Base-by-base conservation (phyloP, 31 red algal species). In the Asparagopsis taxiformis region DNA sequence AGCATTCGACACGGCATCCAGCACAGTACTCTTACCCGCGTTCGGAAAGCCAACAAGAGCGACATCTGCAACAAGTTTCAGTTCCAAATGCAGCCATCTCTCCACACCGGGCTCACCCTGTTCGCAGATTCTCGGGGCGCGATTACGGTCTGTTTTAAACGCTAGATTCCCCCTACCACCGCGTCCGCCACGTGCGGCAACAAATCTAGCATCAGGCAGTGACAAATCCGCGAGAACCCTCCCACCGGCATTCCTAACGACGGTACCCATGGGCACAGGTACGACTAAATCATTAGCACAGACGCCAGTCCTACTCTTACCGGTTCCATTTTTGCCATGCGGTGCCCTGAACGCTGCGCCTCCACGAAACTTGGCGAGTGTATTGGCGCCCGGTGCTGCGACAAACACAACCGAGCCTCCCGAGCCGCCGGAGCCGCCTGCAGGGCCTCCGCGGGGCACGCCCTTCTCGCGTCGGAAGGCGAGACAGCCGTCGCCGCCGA, bases 41-140 rank as follows among this genome's bases (percentile, higher is more conserved):
- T 94, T 98, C 25, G 91, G 95, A 54, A 90, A 80, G 3, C 95
- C 95, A 48, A 98, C 77, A 9, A 98, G 41, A 11, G 76, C 95
- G 15, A 91, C 75, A 72, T 98, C 95, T 5, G 95, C 91, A 1
- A 98, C 73, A 11, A 87, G 70, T 52, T 85, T 83, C 20, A 98
- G 80, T 65, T 98, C 95, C 44, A 98, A 62, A n/a, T 52, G 17
- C 23, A 94, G 50, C 25, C 79, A 55, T 16, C 82, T 46, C 8
- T 69, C 51, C 4, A 75, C 66, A 11, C 91, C 91, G 13, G 56
- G 60, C 44, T 82, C 80, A 33, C 95, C 85, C 28, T 58, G 53
- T 41, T 94, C 91, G 15, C 57, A 29, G 59, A 88, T 57, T 34
- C 71, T 50, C 30, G 95, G 95, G 8, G 91, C 86, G 23, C 74